phyloP scores from a whole-genome alignment of 441 rosid species.

The Isatis lusitanica region DNA sequence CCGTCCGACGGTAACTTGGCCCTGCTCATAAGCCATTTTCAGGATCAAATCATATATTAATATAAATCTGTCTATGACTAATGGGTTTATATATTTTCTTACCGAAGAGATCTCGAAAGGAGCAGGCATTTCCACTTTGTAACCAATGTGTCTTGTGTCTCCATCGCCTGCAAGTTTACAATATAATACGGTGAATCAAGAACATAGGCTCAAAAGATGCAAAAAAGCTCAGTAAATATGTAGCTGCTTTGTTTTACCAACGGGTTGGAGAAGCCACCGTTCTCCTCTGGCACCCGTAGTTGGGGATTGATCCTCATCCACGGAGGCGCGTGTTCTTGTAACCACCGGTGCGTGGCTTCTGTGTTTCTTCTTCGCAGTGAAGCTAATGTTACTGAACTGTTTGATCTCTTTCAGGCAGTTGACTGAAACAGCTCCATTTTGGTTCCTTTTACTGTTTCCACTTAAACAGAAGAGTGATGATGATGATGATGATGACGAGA shows the following conservation, averaged over 20 bases:
- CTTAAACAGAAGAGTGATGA: slow-evolving; percentile 34
- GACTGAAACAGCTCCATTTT: slow-evolving; percentile 33
- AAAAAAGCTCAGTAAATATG: neutral
- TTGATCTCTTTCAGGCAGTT: slow-evolving; percentile 27
- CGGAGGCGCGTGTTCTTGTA: slow-evolving; percentile 44
- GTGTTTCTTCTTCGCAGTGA: slow-evolving; percentile 35
- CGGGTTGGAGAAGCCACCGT: slow-evolving; percentile 83
- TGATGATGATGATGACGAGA: slow-evolving; percentile 21
- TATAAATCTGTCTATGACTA: too few species aligned
- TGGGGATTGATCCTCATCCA: slow-evolving; percentile 33
- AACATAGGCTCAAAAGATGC: neutral
- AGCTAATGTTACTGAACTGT: slow-evolving; percentile 19
- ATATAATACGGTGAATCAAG: neutral
- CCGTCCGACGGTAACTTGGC: slow-evolving; percentile 68
- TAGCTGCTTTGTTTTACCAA: slow-evolving; percentile 45
- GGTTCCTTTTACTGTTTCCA: slow-evolving; percentile 36
- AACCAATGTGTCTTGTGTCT: slow-evolving; percentile 82
- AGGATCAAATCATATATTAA: too few species aligned
- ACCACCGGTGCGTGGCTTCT: slow-evolving; percentile 29
- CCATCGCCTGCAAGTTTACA: slow-evolving; percentile 64
- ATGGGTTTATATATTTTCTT: slow-evolving; percentile 27
- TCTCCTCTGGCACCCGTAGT: slow-evolving; percentile 39
- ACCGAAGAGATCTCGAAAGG: slow-evolving; percentile 77
- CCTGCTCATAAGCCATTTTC: slow-evolving; percentile 34
- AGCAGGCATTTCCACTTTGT: slow-evolving; percentile 63